Evolutionary conservation across 495 filamentous ascomycete species (phyloP), one percentile per base, ranked within the genome.

Genomic region (Annulohypoxylon maeteangense): DNA sequence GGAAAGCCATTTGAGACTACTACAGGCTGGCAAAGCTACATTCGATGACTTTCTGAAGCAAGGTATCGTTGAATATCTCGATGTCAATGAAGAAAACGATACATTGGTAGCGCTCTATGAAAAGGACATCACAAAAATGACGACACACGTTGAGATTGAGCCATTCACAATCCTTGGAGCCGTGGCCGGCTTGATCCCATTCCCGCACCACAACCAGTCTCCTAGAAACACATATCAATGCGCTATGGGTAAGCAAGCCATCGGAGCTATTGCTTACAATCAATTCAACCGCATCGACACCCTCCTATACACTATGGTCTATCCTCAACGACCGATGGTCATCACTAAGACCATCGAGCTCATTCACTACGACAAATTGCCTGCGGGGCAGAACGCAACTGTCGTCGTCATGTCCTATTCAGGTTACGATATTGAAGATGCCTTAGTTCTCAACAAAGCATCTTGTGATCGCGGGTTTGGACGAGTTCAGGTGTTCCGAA

Each of bases 201-300:
- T 98, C 76, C 95, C 95, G 10, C 96, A 99, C 81, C 95, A 99
- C 84, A 99, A 99, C 79, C 95, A 99, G 79, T 99, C 95, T 3
- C 95, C 95, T 7, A 90, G 95, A 82, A 99, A 99, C 78, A 99
- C 95, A 7, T 99, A 99, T 76, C 95, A 99, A 82, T 98, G 96
- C 79, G 95, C 95, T 80, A 99, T 99, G 95, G 95, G 95, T 85
- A 99, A 99, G 81, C 95, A 99, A 91, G 95, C 95, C 16, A 98
- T 99, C 78, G 95, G 95, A 54, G 93, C 95, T 18, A 97, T 98
- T 77, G 94, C 95, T 11, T 93, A 95, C 68, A 99, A 99, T 75
- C 96, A 98, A 78, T 97, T 97, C 82, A 88, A 92, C 65, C 90
- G 95, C 22, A 95, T 99, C 77, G 95, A 99, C 75, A 97, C 94